A percentile compares a stretch with the other conserved stretches of the same genome.
Conservation (phyloP, 2,329 filamentous ascomycete species). For the Tolypocladium endophyticum region DNA sequence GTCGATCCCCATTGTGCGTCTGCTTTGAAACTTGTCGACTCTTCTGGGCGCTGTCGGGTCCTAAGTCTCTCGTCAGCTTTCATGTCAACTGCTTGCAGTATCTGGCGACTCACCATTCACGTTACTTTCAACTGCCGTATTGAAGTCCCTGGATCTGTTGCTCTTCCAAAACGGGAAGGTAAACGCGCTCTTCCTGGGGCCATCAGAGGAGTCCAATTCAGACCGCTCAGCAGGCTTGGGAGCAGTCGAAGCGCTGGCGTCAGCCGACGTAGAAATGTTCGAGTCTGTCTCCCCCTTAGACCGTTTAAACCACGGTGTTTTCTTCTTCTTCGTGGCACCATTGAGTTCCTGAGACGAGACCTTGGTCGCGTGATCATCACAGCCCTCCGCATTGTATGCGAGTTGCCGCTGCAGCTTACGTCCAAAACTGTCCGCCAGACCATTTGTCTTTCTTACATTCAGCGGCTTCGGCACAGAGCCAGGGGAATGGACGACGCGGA, state of each 20-base stretch:
- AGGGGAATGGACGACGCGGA: constrained; percentile 44
- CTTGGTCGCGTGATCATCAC: constrained; percentile 8
- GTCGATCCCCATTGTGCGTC: constrained; percentile 4
- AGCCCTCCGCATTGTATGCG: constrained; percentile 6
- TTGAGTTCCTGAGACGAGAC: constrained; percentile 8
- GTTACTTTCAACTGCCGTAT: constrained; percentile 35
- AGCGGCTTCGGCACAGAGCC: constrained; percentile 26
- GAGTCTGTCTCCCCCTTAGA: constrained; percentile 20
- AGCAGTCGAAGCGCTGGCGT: constrained; percentile 1
- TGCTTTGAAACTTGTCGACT: not conserved
- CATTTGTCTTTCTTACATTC: constrained; percentile 29
- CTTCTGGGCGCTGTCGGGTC: not conserved
- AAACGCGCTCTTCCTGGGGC: constrained; percentile 41
- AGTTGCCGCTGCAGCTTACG: constrained; percentile 9
- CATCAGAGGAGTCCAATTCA: constrained; percentile 11
- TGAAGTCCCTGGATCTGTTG: constrained; percentile 29
- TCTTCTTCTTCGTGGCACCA: constrained; percentile 28
- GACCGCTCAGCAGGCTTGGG: constrained; percentile 6
- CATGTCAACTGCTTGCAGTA: not conserved
- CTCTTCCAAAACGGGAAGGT: constrained; percentile 46
- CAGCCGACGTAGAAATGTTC: not conserved
- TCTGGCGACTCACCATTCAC: not conserved
- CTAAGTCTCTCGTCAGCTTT: not conserved
- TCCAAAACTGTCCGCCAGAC: constrained; percentile 10
- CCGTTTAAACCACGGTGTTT: constrained; percentile 41